phyloP scores from a whole-genome alignment of 495 filamentous ascomycete genomes.

The Parathielavia appendiculata region DNA sequence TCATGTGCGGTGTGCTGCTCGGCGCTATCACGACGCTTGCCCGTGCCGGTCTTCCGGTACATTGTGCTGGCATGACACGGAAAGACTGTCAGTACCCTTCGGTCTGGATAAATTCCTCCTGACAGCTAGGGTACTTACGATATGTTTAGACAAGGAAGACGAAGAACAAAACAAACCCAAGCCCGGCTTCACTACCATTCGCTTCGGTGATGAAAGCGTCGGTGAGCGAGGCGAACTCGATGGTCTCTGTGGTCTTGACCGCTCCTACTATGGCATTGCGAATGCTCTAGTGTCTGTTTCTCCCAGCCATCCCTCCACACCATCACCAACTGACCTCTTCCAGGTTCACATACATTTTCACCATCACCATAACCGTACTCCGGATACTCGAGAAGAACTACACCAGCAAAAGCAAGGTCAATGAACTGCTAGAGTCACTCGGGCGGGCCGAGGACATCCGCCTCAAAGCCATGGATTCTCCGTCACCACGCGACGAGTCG shows the following conservation, averaged over 20 bases:
- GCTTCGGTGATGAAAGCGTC: conserved; percentile 28
- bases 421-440: conserved; percentile 23
- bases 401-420: conserved; percentile 22
- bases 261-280: conserved; percentile 32
- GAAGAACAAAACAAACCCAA: conserved; percentile 10
- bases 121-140: neutral
- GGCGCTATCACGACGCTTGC: conserved; percentile 34
- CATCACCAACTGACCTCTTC: conserved; percentile 6
- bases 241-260: conserved; percentile 34
- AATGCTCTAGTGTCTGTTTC: conserved; percentile 31
- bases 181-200: conserved; percentile 19
- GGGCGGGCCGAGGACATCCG: conserved; percentile 28
- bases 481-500: conserved; percentile 9
- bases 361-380: conserved; percentile 29
- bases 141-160: conserved; percentile 8
- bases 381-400: conserved; percentile 32
- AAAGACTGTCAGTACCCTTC: conserved; percentile 16
- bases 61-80: conserved; percentile 36
- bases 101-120: neutral
- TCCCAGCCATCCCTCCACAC: neutral
- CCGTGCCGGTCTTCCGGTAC: conserved; percentile 30
- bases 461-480: conserved; percentile 20
- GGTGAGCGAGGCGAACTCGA: conserved; percentile 30
- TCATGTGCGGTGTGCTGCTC: conserved; percentile 27
- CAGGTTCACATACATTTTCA: conserved; percentile 39